phyloP scores from a whole-genome alignment of 164 flowering plant genomes.

The Brasenia schreberi region DNA sequence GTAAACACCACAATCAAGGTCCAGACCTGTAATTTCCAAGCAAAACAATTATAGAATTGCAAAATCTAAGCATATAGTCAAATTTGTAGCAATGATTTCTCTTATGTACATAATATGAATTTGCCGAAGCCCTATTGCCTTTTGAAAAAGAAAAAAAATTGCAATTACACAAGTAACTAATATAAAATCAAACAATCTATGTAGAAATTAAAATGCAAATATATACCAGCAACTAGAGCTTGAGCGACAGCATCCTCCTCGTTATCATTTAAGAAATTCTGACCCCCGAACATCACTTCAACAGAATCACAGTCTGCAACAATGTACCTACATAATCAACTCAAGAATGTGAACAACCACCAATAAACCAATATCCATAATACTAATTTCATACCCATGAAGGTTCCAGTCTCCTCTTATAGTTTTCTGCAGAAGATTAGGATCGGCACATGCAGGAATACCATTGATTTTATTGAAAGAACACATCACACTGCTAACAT shows the following conservation, averaged over 20 bases:
- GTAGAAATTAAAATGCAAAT: background rate
- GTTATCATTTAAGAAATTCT: conserved; percentile 13
- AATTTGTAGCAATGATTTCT: too few relatives aligned
- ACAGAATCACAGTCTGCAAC: conserved; percentile 36
- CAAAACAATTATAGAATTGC: background rate
- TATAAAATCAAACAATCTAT: background rate
- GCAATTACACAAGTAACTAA: background rate
- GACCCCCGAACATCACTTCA: conserved; percentile 12
- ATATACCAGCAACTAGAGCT: conserved; percentile 20
- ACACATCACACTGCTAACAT: conserved; percentile 73
- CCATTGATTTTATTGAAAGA: conserved; percentile 69
- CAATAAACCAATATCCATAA: background rate
- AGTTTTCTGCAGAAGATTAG: conserved; percentile 32
- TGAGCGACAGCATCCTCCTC: conserved; percentile 25
- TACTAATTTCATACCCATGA: conserved; percentile 28
- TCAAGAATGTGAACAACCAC: background rate
- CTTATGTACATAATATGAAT: too few relatives aligned
- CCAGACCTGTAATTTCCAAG: conserved; percentile 24
- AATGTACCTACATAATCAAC: conserved; percentile 18
- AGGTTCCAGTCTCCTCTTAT: conserved; percentile 50
- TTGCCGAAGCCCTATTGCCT: background rate
- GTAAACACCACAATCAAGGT: conserved; percentile 37
- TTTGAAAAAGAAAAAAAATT: too few relatives aligned
- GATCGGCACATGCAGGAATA: conserved; percentile 58
- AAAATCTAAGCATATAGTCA: too few relatives aligned